phyloP scores from a whole-genome alignment of 805 yeast genomes.

The Sugiyamaella marilandica region DNA sequence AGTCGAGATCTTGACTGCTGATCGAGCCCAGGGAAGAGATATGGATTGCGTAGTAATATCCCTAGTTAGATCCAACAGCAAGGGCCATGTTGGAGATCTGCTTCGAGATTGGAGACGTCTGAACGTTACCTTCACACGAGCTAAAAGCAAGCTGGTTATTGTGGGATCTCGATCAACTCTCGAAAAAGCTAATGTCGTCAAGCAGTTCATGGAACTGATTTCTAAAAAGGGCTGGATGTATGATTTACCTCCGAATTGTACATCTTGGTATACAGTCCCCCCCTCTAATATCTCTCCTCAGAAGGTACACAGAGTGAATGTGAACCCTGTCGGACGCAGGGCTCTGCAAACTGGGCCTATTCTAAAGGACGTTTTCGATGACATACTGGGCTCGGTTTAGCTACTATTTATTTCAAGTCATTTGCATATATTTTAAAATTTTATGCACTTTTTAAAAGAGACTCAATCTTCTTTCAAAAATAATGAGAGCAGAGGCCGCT shows the following conservation, averaged over 20 bases:
- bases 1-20: slow-evolving; percentile 85
- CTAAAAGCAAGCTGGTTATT: slow-evolving; percentile 75
- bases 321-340: not conserved
- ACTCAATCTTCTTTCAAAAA: too few relatives aligned
- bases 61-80: slow-evolving; percentile 73
- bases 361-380: not conserved
- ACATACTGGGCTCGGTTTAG: not conserved
- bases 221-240: slow-evolving; percentile 60
- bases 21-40: slow-evolving; percentile 93
- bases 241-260: slow-evolving; percentile 40
- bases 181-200: slow-evolving; percentile 45
- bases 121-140: slow-evolving; percentile 92
- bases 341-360: not conserved
- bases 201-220: slow-evolving; percentile 56
- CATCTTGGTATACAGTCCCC: slow-evolving; percentile 15
- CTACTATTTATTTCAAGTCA: too few relatives aligned
- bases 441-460: too few relatives aligned
- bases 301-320: too few relatives aligned
- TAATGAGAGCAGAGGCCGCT: too few relatives aligned
- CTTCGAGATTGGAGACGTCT: slow-evolving; percentile 86
- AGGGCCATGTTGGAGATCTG: slow-evolving; percentile 65
- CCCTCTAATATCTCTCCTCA: not conserved
- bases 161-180: slow-evolving; percentile 74
- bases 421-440: too few relatives aligned
- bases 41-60: slow-evolving; percentile 89